Evolutionary conservation across 169 alveolate genomes (phyloP), one percentile per base, ranked within the genome.

Genomic region (Plasmodium blacklocki): DNA sequence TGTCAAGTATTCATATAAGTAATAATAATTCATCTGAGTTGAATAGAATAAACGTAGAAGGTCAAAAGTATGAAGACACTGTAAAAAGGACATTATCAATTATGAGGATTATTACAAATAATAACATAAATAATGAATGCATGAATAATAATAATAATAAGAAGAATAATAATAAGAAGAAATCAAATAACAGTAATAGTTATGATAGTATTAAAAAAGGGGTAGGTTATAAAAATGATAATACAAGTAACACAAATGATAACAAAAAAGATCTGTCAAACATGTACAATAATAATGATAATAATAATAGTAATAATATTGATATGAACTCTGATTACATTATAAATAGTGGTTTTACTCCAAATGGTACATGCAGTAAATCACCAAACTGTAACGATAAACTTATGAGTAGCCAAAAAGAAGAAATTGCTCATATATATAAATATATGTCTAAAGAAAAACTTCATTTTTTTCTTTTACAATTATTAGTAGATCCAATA

Each of bases 401-500:
- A 39, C 47, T 5, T 39, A 39, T 39, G 47, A 2, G 47, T 39
- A 39, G 47, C 0, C 63, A 54, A 54, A 54, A n/a, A 18, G 63
- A 54, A 54, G 63, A 54, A 54, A 54, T 39, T 39, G 47, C 47
- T 39, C 47, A 39, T 56, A 12, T 56, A 56, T 14, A 56, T 56
- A 56, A 56, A 56, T 56, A 6, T 14, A 56, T 14, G 15, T 56
- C 64, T 14, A 8, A 9, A 18, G 64, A 56, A 56, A 56, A 56
- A 5, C 32, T 56, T 56, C 49, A 19, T 64, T 58, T 86, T 6
- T 58, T 86, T 2, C 19, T 21, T 6, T 71, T 86, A 32, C 88
- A 86, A 43, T 70, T 86, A 43, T 59, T 86, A 62, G 92, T 72
- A 15, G 92, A 86, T 64, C 92, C 92, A 45, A 56, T 86, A 29